Conservation (phyloP, 495 filamentous ascomycete species). For the Tuber melanosporum region DNA sequence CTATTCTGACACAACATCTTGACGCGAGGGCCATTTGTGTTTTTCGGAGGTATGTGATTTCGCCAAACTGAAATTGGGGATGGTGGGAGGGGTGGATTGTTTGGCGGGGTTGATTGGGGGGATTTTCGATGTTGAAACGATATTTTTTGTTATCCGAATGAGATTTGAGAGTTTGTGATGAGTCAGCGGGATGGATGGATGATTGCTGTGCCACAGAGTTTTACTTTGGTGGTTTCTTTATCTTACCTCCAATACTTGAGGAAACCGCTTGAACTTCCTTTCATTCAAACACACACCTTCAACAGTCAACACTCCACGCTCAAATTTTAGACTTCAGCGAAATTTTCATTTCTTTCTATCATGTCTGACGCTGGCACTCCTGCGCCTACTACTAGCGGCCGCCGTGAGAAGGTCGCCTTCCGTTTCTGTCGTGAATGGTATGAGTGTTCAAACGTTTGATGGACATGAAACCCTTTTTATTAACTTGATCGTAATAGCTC, state of each 20-base stretch:
- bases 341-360: background rate
- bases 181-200: slow-evolving; percentile 15
- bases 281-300: slow-evolving; percentile 2
- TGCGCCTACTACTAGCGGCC: slow-evolving; percentile 27
- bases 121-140: background rate
- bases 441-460: slow-evolving; percentile 16
- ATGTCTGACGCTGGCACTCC: slow-evolving; percentile 40
- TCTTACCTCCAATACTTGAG: background rate
- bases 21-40: slow-evolving; percentile 38
- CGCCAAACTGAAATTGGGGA: slow-evolving; percentile 1
- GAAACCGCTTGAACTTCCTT: slow-evolving; percentile 1
- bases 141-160: background rate
- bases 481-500: slow-evolving; percentile 50
- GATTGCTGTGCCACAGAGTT: slow-evolving; percentile 4
- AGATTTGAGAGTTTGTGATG: slow-evolving; percentile 27
- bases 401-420: slow-evolving; percentile 59
- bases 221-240: background rate
- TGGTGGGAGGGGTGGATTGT: slow-evolving; percentile 5
- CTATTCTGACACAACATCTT: slow-evolving; percentile 36
- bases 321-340: background rate
- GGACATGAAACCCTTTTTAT: slow-evolving; percentile 5
- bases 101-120: slow-evolving; percentile 6
- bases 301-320: background rate
- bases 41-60: background rate
- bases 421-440: slow-evolving; percentile 95